phyloP scores from a whole-genome alignment of 139 green algal genomes.

The Tetradesmus obliquus region DNA sequence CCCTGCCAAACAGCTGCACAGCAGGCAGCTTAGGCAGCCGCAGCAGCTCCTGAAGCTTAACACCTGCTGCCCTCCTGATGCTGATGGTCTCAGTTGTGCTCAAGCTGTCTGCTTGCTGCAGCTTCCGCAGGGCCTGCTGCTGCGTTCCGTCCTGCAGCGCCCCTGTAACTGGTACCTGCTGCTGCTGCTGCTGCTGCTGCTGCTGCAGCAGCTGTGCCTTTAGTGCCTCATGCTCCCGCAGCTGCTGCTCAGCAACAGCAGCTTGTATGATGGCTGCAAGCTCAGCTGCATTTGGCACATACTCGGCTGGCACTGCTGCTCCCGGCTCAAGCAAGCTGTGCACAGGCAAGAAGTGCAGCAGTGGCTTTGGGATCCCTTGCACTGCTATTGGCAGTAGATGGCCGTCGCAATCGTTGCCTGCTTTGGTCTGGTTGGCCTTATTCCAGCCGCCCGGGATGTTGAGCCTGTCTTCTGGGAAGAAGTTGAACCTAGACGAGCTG shows the following conservation, averaged over 20 bases:
- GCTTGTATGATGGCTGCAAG: not conserved
- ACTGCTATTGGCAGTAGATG: slow-evolving; percentile 29
- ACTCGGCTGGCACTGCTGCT: not conserved
- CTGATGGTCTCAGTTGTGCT: not conserved
- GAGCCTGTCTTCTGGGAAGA: slow-evolving; percentile 10
- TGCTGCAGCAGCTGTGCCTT: not conserved
- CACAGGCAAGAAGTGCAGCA: slow-evolving; percentile 36
- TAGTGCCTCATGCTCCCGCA: not conserved
- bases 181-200: not conserved
- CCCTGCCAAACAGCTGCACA: not conserved
- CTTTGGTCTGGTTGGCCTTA: slow-evolving; percentile 25
- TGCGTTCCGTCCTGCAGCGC: not conserved
- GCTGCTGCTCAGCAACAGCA: not conserved
- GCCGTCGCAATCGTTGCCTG: slow-evolving; percentile 22
- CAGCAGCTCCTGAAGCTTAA: not conserved
- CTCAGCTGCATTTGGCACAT: not conserved
- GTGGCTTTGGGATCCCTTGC: slow-evolving; percentile 33
- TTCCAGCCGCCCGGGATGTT: slow-evolving; percentile 37
- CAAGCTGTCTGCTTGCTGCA: not conserved
- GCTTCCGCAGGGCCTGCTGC: not conserved
- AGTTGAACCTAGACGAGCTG: slow-evolving; percentile 26
- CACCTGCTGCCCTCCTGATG: not conserved
- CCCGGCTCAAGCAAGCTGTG: not conserved
- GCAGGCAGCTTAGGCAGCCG: not conserved
- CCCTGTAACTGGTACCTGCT: not conserved